Base-by-base conservation (phyloP, 805 yeast genomes). In the Metschnikowia chrysomelidarum region DNA sequence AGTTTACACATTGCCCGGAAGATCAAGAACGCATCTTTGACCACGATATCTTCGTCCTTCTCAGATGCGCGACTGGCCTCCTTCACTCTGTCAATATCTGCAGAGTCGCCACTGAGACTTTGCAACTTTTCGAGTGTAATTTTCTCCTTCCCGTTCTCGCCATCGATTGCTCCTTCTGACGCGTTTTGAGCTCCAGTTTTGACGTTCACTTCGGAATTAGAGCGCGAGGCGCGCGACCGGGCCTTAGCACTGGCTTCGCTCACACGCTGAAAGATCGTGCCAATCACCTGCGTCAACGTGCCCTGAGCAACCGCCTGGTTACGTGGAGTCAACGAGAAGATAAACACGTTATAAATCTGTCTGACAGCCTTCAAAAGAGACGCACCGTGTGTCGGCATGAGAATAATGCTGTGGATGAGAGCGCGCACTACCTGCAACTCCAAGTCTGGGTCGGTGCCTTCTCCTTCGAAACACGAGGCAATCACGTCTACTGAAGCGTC, bases 241-340 rank as follows among this genome's bases (percentile, higher is more conserved):
- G 32, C 25, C 21, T 30, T 22, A 13, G 37, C 32, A 11, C 32
- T 24, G n/a, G 57, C 46, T 28, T 65, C 70, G 25, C 55, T 44
- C 17, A 68, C 67, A 44, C 93, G 76, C 43, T 85, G 95, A 63
- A 87, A 93, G 8, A 89, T 82, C 7, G 86, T 80, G 36, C 80
- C 80, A 15, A 93, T 87, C 51, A 91, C 83, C 62, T 93, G 99
- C 3, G 94, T 86, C 46, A 93, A 70, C 6, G 93, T 83, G 1
- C 96, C 98, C 65, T 94, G 98, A 0, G 98, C 98, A 41, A 89
- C 80, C 1, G 88, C 85, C 62, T 93, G 98, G 55, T 88, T 91
- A 17, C 84, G 69, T 3, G 91, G 78, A 13, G 83, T 79, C 41
- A 84, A 69, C 0, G 97, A 87, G 37, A 87, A 73, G 26, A 93